Percentiles rank a stretch among this genome's conserved stretches.
phyloP scores from a whole-genome alignment of 2,329 filamentous ascomycete species.

The Pseudogymnoascus sp. region DNA sequence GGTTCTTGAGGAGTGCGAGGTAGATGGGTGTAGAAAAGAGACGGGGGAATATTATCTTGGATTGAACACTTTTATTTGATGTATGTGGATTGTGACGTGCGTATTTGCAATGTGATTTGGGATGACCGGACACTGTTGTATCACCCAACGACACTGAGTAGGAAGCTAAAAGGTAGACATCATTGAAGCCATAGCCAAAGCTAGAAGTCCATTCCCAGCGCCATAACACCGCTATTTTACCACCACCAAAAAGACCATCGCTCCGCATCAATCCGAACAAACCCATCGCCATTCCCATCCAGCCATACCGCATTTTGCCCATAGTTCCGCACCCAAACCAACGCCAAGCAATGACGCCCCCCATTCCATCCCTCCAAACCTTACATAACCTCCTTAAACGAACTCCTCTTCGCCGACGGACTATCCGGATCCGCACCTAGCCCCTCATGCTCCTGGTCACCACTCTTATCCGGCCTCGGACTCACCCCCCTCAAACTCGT shows the following conservation, averaged over 20 bases:
- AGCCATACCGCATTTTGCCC: background rate
- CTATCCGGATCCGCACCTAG: conserved; percentile 38
- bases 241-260: background rate
- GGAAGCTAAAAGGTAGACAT: background rate
- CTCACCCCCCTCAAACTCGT: conserved; percentile 62
- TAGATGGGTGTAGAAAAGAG: background rate
- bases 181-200: background rate
- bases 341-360: background rate
- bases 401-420: conserved; percentile 59
- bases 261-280: background rate
- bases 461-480: conserved; percentile 55
- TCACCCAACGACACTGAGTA: background rate
- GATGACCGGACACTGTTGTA: background rate
- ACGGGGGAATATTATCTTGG: background rate
- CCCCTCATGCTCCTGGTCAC: conserved; percentile 27
- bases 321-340: background rate
- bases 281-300: background rate
- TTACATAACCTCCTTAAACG: conserved; percentile 63
- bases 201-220: background rate
- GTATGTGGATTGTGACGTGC: background rate
- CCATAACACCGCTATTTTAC: background rate
- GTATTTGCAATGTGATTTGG: background rate
- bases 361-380: background rate
- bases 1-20: conserved; percentile 60
- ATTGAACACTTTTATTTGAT: background rate